Conservation (phyloP, 1,284 basidiomycete species). For the Phellinidium pouzarii region DNA sequence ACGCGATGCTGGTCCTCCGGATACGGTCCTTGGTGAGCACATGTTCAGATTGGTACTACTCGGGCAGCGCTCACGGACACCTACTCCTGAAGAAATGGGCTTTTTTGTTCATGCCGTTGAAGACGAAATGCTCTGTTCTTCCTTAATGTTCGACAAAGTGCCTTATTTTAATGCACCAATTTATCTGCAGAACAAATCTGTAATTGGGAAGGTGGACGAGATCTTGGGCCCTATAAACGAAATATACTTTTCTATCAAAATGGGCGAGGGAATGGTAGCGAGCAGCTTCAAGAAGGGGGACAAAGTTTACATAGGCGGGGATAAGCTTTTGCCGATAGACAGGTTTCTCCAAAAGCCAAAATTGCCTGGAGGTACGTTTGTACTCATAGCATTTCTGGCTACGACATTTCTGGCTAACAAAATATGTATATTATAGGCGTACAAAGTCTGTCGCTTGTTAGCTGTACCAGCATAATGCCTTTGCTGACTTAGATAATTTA, state of each 20-base stretch:
- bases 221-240: constrained; percentile 98
- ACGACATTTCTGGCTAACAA: constrained; percentile 1
- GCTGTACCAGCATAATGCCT: not conserved
- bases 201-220: constrained; percentile 94
- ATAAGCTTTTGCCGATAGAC: constrained; percentile 95
- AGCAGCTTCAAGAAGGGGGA: constrained; percentile 95
- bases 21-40: constrained; percentile 68
- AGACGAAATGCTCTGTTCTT: constrained; percentile 96
- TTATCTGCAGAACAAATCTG: constrained; percentile 96
- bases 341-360: constrained; percentile 98
- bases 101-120: constrained; percentile 92
- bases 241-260: constrained; percentile 97
- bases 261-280: constrained; percentile 94
- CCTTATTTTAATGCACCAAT: constrained; percentile 99
- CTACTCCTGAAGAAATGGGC: constrained; percentile 62
- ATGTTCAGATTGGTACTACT: not conserved
- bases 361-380: constrained; percentile 55
- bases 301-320: constrained; percentile 94
- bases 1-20: constrained; percentile 77
- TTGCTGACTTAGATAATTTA: constrained; percentile 7
- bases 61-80: not conserved
- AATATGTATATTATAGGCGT: constrained; percentile 15
- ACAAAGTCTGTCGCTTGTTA: constrained; percentile 14
- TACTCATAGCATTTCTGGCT: constrained; percentile 17
- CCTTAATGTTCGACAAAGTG: constrained; percentile 81